phyloP scores from a whole-genome alignment of 768 basidiomycete genomes.

The Tulasnella calospora region DNA sequence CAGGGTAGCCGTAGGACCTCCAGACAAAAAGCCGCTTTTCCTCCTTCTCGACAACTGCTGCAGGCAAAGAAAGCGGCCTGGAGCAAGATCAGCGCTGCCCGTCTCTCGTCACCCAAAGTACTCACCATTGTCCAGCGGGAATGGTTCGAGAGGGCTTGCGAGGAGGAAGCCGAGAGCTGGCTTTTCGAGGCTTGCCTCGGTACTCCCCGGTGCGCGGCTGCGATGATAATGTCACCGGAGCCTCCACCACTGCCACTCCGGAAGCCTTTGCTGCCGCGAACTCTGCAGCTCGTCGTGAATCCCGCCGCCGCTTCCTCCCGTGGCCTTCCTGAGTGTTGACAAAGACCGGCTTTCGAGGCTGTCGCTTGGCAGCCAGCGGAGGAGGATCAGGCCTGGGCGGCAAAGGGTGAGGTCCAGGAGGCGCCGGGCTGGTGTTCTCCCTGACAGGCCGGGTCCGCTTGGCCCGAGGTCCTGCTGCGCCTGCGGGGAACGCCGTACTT shows the following conservation, averaged over 20 bases:
- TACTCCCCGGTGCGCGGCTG: not conserved
- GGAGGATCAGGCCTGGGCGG: no score
- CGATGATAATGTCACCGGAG: not conserved
- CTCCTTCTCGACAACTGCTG: not conserved
- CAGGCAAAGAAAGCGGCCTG: not conserved
- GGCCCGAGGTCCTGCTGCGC: no score
- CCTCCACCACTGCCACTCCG: not conserved
- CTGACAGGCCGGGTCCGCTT: no score
- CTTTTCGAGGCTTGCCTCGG: not conserved
- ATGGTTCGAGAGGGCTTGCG: not conserved
- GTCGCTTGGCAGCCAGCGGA: no score
- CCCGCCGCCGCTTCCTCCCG: no score
- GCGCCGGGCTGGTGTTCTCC: no score
- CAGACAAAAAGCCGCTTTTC: not conserved
- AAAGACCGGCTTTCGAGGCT: no score
- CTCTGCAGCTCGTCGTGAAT: no score
- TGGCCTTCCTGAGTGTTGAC: no score
- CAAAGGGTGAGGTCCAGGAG: no score
- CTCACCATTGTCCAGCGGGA: not conserved
- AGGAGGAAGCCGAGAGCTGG: not conserved
- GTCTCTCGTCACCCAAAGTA: not conserved
- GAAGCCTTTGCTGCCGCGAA: no score
- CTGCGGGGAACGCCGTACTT: no score
- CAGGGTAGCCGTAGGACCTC: not conserved
- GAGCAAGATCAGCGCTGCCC: not conserved